phyloP scores from a whole-genome alignment of 208 protist genomes.

The Leishmania lainsoni region DNA sequence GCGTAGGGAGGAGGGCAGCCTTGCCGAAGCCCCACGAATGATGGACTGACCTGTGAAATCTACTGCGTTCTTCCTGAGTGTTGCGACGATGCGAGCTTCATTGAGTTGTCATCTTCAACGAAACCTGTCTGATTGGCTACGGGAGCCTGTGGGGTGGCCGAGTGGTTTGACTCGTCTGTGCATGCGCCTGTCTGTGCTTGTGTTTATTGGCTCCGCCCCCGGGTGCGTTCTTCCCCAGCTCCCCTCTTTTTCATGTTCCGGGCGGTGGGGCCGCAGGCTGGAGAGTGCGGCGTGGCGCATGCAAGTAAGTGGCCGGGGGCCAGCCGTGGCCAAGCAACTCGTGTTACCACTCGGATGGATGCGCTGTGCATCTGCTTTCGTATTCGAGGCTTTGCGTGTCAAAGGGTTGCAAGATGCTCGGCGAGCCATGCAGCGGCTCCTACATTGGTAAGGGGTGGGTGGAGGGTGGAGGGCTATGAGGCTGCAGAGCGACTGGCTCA shows the following conservation, averaged over 20 bases:
- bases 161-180: background rate
- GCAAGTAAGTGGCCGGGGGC: background rate
- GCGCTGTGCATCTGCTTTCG: conserved; percentile 14
- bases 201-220: background rate
- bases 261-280: background rate
- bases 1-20: too few relatives aligned
- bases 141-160: background rate
- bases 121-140: conserved; percentile 10
- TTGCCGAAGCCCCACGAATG: background rate
- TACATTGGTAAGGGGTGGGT: background rate
- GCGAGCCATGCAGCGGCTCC: background rate
- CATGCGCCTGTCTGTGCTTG: background rate
- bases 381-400: conserved; percentile 73
- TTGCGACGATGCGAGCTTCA: conserved; percentile 15
- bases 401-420: conserved; percentile 71
- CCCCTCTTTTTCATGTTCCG: background rate
- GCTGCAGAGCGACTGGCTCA: background rate
- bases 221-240: background rate
- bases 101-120: conserved; percentile 17
- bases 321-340: conserved; percentile 11
- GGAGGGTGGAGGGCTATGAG: background rate
- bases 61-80: conserved; percentile 22
- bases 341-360: conserved; percentile 56
- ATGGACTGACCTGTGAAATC: conserved; percentile 13
- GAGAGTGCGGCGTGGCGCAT: background rate